These are phyloP conservation scores for Ammopiptanthus mongolicus DNA, from an alignment of 306 rosid species.

Conservation along the genomic window DNA sequence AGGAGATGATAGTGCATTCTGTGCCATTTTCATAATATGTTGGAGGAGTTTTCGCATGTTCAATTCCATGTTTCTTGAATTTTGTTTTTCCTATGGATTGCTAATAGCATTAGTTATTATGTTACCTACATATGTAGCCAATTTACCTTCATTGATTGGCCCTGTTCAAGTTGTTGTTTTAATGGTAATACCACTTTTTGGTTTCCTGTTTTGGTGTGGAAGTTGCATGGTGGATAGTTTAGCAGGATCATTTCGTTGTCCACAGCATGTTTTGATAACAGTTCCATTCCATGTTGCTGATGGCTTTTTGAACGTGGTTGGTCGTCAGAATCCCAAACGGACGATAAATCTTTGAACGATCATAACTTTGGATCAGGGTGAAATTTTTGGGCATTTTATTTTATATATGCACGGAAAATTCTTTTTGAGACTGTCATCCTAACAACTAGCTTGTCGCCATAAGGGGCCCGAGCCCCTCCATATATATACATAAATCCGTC, in stretches of 20 bases:
- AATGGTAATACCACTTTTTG: neutral
- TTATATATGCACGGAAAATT: no score
- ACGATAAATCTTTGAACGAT: no score
- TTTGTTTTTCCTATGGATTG: neutral
- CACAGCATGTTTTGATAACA: neutral
- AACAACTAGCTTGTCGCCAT: no score
- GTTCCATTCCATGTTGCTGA: no score
- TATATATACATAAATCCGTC: no score
- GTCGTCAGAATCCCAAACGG: no score
- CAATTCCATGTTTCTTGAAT: constrained; percentile 13
- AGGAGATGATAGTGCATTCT: constrained; percentile 9
- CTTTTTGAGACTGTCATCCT: no score
- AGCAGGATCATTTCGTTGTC: neutral
- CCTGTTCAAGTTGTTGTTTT: neutral
- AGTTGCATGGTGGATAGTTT: constrained; percentile 3
- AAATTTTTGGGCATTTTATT: no score
- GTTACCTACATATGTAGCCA: neutral
- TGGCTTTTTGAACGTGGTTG: no score
- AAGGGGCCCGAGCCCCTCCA: no score
- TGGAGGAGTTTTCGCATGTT: neutral
- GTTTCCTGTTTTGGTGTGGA: neutral
- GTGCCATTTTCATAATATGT: neutral
- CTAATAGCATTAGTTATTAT: neutral
- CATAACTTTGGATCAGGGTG: no score
- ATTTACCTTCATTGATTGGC: constrained; percentile 5